Conservation (phyloP, 2,329 filamentous ascomycete genomes). For the Ascochyta fabae region DNA sequence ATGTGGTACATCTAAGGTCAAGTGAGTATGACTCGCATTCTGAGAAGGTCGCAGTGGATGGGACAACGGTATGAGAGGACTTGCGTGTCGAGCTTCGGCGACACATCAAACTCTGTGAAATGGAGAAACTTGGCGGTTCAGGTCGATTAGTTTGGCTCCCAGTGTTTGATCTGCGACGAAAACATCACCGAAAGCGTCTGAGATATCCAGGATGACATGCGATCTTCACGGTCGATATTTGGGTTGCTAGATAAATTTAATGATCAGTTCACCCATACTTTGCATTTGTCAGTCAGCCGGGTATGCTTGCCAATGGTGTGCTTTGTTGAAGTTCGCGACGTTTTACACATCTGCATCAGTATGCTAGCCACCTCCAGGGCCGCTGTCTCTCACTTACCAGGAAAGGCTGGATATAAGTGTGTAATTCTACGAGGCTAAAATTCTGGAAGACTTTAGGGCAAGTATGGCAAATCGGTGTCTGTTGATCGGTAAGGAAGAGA, state of each 20-base stretch:
- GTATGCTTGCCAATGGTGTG: too few species aligned
- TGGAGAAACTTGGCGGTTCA: not conserved
- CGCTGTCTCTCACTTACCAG: too few species aligned
- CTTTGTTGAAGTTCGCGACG: too few species aligned
- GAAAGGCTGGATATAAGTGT: too few species aligned
- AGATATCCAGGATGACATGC: not conserved
- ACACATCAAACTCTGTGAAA: not conserved
- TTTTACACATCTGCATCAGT: too few species aligned
- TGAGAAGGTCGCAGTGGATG: not conserved
- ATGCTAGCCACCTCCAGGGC: too few species aligned
- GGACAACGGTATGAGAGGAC: not conserved
- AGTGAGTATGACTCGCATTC: not conserved
- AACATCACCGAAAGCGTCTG: not conserved
- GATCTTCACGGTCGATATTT: not conserved
- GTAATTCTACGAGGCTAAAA: too few species aligned
- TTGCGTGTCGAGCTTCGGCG: not conserved
- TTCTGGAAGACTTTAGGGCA: too few species aligned
- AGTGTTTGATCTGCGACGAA: not conserved
- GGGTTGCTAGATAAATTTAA: not conserved
- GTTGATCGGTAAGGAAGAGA: too few species aligned
- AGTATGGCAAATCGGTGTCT: too few species aligned
- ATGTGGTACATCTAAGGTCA: conserved; percentile 59
- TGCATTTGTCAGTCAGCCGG: not conserved
- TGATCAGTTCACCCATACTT: not conserved
- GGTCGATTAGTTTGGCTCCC: not conserved